These are phyloP conservation scores for Starmerella geochares DNA, from an alignment of 805 yeast genomes.

Conservation along the genomic window DNA sequence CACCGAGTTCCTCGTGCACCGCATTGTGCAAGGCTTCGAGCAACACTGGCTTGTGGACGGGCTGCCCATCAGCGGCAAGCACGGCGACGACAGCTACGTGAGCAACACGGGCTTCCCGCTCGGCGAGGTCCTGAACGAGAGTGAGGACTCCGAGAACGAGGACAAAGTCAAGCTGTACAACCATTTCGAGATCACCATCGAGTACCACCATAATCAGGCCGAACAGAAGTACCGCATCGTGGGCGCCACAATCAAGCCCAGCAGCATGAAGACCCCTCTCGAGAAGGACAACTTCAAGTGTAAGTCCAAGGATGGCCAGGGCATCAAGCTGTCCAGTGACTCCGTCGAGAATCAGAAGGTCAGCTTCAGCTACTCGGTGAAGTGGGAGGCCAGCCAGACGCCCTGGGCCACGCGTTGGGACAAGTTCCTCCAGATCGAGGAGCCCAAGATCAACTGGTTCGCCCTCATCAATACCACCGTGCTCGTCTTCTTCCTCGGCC, in stretches of 20 bases:
- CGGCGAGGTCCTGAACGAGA: slow-evolving; percentile 39
- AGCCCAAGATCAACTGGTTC: slow-evolving; percentile 93
- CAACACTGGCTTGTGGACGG: slow-evolving; percentile 95
- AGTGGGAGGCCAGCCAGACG: slow-evolving; percentile 57
- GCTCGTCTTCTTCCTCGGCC: slow-evolving; percentile 64
- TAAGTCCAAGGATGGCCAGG: slow-evolving; percentile 24
- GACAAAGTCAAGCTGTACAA: slow-evolving; percentile 41
- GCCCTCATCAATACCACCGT: slow-evolving; percentile 78
- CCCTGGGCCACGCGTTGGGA: slow-evolving; percentile 99
- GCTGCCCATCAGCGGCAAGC: slow-evolving; percentile 75
- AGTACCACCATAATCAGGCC: slow-evolving; percentile 62
- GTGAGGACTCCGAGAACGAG: slow-evolving; percentile 38
- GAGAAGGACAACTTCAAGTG: slow-evolving; percentile 30
- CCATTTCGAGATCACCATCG: slow-evolving; percentile 69
- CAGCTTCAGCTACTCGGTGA: slow-evolving; percentile 75
- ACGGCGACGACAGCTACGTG: slow-evolving; percentile 28
- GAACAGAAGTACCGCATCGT: slow-evolving; percentile 71
- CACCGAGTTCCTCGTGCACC: slow-evolving; percentile 62
- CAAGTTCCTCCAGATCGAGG: slow-evolving; percentile 73
- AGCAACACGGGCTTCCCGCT: slow-evolving; percentile 26
- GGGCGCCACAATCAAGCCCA: slow-evolving; percentile 72
- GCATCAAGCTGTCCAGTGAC: slow-evolving; percentile 8
- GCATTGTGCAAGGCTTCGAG: slow-evolving; percentile 70
- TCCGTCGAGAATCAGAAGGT: slow-evolving; percentile 42
- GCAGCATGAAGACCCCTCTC: slow-evolving; percentile 41